phyloP scores from a whole-genome alignment of 2,329 filamentous ascomycete species.

The Lasiodiplodia gonubiensis region DNA sequence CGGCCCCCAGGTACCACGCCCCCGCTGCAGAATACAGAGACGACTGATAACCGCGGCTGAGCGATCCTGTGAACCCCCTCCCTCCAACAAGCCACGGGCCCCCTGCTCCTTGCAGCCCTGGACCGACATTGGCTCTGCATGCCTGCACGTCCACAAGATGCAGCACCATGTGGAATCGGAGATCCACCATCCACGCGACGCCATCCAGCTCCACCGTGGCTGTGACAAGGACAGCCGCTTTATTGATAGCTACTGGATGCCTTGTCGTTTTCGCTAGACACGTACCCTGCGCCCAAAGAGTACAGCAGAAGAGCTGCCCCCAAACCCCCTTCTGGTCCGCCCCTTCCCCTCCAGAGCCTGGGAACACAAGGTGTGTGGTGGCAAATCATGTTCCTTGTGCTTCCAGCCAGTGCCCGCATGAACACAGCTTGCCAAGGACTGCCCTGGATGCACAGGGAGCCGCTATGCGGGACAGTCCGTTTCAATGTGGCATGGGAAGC shows the following conservation, averaged over 20 bases:
- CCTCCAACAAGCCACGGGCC: neutral
- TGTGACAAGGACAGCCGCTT: constrained; percentile 9
- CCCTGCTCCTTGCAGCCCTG: constrained; percentile 25
- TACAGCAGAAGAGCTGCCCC: constrained; percentile 5
- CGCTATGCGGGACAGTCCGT: neutral
- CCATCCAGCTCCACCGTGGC: constrained; percentile 7
- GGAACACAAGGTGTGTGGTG: constrained; percentile 1
- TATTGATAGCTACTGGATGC: constrained; percentile 17
- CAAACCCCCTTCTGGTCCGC: constrained; percentile 6
- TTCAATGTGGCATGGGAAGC: neutral
- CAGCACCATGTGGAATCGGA: constrained; percentile 20
- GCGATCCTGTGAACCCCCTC: constrained; percentile 1
- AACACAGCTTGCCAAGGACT: neutral
- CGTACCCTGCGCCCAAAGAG: neutral
- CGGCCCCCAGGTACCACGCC: constrained; percentile 18
- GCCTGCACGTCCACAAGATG: constrained; percentile 19
- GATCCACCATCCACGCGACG: constrained; percentile 23
- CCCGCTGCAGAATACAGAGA: constrained; percentile 5
- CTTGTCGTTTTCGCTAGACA: neutral
- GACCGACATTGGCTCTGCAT: constrained; percentile 10
- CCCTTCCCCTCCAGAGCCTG: neutral
- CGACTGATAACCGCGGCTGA: constrained; percentile 17
- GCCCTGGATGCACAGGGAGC: neutral
- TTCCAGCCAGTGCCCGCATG: constrained; percentile 7
- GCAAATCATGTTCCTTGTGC: constrained; percentile 18